Conservation (phyloP, 1,284 basidiomycete species). For the Trichosporon sp. region DNA sequence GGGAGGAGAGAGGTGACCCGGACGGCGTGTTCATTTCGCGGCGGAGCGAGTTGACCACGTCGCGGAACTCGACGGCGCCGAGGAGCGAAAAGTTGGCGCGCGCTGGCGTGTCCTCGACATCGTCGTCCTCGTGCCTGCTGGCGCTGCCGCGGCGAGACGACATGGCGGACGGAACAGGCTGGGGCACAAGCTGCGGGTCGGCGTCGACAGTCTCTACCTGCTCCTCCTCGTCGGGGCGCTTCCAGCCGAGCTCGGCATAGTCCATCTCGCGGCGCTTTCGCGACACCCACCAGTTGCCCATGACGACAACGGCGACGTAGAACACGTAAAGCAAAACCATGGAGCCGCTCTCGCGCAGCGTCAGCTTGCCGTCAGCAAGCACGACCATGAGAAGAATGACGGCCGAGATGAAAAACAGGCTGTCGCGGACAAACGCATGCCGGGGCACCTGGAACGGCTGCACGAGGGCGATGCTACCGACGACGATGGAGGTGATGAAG, state of each 20-base stretch:
- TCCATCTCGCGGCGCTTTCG: conserved; percentile 50
- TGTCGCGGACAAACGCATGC: conserved; percentile 81
- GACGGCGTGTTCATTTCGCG: conserved; percentile 40
- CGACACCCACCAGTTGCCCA: conserved; percentile 67
- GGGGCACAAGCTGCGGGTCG: conserved; percentile 10
- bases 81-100: conserved; percentile 20
- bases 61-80: conserved; percentile 24
- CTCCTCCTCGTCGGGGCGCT: conserved; percentile 12
- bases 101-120: conserved; percentile 25
- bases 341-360: conserved; percentile 65
- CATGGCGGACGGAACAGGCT: neutral
- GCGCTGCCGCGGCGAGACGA: neutral
- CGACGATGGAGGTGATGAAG: conserved; percentile 93
- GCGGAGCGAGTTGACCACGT: conserved; percentile 68
- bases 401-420: conserved; percentile 83
- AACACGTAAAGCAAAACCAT: conserved; percentile 71
- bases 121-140: conserved; percentile 7
- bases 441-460: conserved; percentile 81
- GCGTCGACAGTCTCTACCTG: neutral
- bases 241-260: conserved; percentile 23
- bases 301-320: conserved; percentile 74
- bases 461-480: conserved; percentile 93
- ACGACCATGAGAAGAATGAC: conserved; percentile 69
- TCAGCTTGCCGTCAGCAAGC: conserved; percentile 71
- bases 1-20: conserved; percentile 7